Evolutionary conservation across 371 early-diverging fungal species (phyloP).

Genomic region (Mucor saturninus): DNA sequence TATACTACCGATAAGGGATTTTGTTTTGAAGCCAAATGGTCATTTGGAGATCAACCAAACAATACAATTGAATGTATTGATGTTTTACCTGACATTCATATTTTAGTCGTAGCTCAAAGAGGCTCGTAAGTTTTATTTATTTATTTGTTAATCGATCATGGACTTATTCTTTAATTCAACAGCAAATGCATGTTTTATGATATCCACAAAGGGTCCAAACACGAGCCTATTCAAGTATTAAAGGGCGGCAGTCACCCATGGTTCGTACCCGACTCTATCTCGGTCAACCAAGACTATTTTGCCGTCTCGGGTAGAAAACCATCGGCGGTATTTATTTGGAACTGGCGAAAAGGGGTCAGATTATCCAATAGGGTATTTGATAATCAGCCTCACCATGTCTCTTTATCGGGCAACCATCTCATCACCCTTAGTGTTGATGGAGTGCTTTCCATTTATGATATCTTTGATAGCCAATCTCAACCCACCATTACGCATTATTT

Average conservation of each 20-base stretch:
- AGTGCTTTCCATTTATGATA: slow-evolving; percentile 37
- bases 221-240: slow-evolving; percentile 52
- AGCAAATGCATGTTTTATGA: slow-evolving; percentile 56
- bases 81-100: slow-evolving; percentile 48
- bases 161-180: background rate
- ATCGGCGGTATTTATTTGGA: slow-evolving; percentile 56
- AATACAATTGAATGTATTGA: slow-evolving; percentile 50
- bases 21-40: slow-evolving; percentile 32
- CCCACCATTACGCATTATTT: slow-evolving; percentile 24
- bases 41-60: slow-evolving; percentile 37
- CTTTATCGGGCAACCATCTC: slow-evolving; percentile 39
- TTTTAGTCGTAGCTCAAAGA: slow-evolving; percentile 50
- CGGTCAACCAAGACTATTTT: slow-evolving; percentile 48
- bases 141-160: background rate
- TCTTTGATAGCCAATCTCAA: slow-evolving; percentile 26
- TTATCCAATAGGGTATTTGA: slow-evolving; percentile 50
- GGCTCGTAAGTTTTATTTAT: slow-evolving; percentile 49
- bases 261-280: slow-evolving; percentile 51
- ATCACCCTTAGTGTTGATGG: slow-evolving; percentile 50
- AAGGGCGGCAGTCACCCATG: slow-evolving; percentile 50
- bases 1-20: slow-evolving; percentile 36
- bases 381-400: slow-evolving; percentile 52
- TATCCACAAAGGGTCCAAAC: slow-evolving; percentile 33
- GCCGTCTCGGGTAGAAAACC: slow-evolving; percentile 51
- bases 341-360: slow-evolving; percentile 53